Conservation (phyloP, 2,329 filamentous ascomycete species). For the Fusarium paranaense region DNA sequence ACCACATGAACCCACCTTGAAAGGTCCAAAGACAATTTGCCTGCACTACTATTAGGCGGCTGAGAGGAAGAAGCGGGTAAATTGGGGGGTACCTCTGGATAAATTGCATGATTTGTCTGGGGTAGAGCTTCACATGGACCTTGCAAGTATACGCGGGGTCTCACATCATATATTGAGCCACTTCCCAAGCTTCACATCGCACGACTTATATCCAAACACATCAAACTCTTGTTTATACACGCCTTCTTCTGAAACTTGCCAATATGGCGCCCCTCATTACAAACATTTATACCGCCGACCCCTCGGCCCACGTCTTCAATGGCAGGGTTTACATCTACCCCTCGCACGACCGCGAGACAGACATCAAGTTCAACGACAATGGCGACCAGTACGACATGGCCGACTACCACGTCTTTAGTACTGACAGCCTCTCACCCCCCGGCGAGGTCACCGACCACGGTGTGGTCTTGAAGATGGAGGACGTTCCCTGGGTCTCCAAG, state of each 20-base stretch:
- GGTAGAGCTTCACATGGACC: conserved; percentile 24
- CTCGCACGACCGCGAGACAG: conserved; percentile 81
- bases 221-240: not conserved
- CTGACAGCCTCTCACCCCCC: conserved; percentile 61
- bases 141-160: conserved; percentile 33
- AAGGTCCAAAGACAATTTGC: not conserved
- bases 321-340: conserved; percentile 82
- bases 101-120: conserved; percentile 28
- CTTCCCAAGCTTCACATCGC: not conserved
- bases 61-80: conserved; percentile 38
- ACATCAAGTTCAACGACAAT: conserved; percentile 83
- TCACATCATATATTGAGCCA: conserved; percentile 18
- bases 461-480: conserved; percentile 71
- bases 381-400: conserved; percentile 88
- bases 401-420: conserved; percentile 84
- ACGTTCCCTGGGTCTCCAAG: conserved; percentile 81
- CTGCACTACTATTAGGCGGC: not conserved
- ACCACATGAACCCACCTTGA: conserved; percentile 19
- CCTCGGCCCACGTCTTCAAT: conserved; percentile 84
- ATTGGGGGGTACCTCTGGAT: conserved; percentile 35
- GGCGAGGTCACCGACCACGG: conserved; percentile 78
- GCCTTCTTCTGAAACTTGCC: not conserved
- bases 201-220: not conserved
- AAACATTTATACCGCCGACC: conserved; percentile 84
- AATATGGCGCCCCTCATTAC: conserved; percentile 71